phyloP scores from a whole-genome alignment of 768 basidiomycete species.

The Daedaleopsis sinensis region DNA sequence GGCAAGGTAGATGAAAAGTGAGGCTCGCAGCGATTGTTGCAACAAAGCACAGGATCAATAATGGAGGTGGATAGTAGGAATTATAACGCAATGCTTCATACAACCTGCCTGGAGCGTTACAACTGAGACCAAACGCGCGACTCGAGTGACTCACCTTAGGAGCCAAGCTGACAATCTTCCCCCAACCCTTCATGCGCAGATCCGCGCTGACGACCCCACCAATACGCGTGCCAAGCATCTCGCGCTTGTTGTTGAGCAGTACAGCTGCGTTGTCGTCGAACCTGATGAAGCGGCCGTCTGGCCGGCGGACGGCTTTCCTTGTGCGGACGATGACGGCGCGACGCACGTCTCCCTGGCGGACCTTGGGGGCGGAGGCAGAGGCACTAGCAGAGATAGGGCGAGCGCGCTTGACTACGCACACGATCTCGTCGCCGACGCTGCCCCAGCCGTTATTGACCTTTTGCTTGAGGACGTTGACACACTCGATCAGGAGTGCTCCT shows the following conservation, averaged over 20 bases:
- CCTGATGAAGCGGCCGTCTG: slow-evolving; percentile 84
- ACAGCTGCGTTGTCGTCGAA: slow-evolving; percentile 99
- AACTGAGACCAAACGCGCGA: too few species aligned
- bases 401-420: slow-evolving; percentile 92
- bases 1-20: too few species aligned
- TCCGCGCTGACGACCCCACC: slow-evolving; percentile 93
- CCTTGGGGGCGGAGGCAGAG: slow-evolving; percentile 81
- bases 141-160: slow-evolving; percentile 84
- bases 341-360: slow-evolving; percentile 92
- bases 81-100: too few species aligned
- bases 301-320: slow-evolving; percentile 80
- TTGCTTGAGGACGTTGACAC: slow-evolving; percentile 94
- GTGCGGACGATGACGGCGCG: slow-evolving; percentile 95
- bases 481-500: slow-evolving; percentile 91
- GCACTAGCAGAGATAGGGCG: slow-evolving; percentile 74
- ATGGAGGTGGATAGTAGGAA: too few species aligned
- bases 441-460: slow-evolving; percentile 97
- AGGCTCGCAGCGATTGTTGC: too few species aligned
- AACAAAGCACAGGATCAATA: too few species aligned
- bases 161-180: slow-evolving; percentile 89
- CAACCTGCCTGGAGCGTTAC: too few species aligned
- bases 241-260: slow-evolving; percentile 91
- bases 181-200: slow-evolving; percentile 89
- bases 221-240: slow-evolving; percentile 95
- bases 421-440: slow-evolving; percentile 91